phyloP scores from a whole-genome alignment of 495 filamentous ascomycete species.

The Bryoglossum gracile region DNA sequence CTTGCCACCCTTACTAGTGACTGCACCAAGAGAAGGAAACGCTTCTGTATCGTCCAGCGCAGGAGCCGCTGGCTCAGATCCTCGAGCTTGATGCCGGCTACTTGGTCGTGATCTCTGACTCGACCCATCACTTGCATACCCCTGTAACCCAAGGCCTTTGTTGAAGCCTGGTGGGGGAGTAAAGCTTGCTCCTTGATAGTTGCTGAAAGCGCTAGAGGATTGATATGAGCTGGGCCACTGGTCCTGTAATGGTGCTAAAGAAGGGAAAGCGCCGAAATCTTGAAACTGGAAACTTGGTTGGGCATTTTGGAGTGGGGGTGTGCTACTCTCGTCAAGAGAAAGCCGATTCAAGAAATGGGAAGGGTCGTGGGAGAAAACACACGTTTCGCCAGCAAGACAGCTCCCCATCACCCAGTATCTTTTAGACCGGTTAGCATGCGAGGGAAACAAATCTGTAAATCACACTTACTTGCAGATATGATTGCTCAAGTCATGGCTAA shows the following conservation, averaged over 20 bases:
- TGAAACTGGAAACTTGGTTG: conserved; percentile 70
- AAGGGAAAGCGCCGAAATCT: conserved; percentile 86
- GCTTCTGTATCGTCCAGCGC: conserved; percentile 91
- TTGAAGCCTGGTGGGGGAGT: conserved; percentile 59
- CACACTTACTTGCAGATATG: conserved; percentile 93
- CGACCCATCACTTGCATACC: conserved; percentile 48
- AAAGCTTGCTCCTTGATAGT: conserved; percentile 41
- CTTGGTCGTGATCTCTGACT: conserved; percentile 76
- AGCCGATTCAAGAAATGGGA: conserved; percentile 66
- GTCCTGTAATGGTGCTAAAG: conserved; percentile 55
- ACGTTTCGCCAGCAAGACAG: conserved; percentile 89
- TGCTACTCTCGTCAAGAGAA: conserved; percentile 53
- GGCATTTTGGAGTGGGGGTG: conserved; percentile 46
- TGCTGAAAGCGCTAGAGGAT: conserved; percentile 35
- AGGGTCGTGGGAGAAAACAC: conserved; percentile 97
- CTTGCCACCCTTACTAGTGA: conserved; percentile 69
- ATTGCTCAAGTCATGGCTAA: conserved; percentile 91
- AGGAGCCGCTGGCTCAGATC: conserved; percentile 58
- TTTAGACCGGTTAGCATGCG: conserved; percentile 35
- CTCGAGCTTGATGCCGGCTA: conserved; percentile 61
- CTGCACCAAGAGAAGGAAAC: conserved; percentile 86
- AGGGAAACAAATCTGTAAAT: conserved; percentile 3
- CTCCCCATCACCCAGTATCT: conserved; percentile 97
- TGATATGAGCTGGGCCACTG: conserved; percentile 50
- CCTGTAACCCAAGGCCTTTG: conserved; percentile 34